Conservation (phyloP, 1,284 basidiomycete genomes). For the Boletus subluridellus region DNA sequence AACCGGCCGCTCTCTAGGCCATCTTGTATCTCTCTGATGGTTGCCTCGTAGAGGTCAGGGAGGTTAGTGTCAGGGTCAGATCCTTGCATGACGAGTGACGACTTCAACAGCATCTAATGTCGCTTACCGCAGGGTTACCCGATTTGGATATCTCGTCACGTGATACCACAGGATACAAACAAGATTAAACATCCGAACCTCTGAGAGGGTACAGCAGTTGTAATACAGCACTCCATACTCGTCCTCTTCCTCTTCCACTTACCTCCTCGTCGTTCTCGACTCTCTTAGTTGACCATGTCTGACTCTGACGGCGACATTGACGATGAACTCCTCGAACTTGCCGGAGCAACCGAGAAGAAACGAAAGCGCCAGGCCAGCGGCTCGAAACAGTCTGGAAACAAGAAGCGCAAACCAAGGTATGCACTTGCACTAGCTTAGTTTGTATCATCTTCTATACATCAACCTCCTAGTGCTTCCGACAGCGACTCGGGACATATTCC, state of each 20-base stretch:
- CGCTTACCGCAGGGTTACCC: neutral
- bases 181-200: constrained; percentile 15
- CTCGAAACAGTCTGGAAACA: constrained; percentile 33
- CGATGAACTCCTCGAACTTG: constrained; percentile 66
- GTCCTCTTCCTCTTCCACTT: neutral
- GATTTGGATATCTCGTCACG: constrained; percentile 11
- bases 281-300: constrained; percentile 46
- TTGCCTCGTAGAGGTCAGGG: constrained; percentile 33
- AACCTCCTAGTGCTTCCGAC: constrained; percentile 27
- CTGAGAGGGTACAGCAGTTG: neutral
- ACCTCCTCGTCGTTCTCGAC: neutral
- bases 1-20: constrained; percentile 22
- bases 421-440: constrained; percentile 17
- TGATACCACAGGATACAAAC: constrained; percentile 21
- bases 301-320: constrained; percentile 68
- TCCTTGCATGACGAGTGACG: constrained; percentile 3
- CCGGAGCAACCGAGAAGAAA: constrained; percentile 55
- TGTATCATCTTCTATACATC: constrained; percentile 4
- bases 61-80: constrained; percentile 1
- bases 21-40: constrained; percentile 29
- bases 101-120: neutral
- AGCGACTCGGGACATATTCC: constrained; percentile 53
- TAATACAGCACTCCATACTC: neutral
- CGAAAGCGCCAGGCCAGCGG: constrained; percentile 42
- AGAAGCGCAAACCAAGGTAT: constrained; percentile 53